Evolutionary conservation across 106 monocot genomes (phyloP), one percentile per base, ranked within the genome.

Genomic region (Apostasia ramifera): DNA sequence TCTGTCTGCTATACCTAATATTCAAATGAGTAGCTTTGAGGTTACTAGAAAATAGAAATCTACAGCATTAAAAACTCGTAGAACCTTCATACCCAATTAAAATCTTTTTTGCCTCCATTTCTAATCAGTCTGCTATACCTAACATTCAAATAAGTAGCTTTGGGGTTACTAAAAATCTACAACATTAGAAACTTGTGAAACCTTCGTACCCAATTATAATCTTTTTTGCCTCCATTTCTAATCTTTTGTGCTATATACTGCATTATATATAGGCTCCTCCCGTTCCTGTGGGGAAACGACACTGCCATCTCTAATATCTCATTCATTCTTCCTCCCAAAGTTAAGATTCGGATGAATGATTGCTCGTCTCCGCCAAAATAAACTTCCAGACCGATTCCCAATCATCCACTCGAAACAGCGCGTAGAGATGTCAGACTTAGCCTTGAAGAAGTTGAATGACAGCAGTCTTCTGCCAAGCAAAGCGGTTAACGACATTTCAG

Each of bases 221-320:
- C n/a, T n/a, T n/a, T n/a, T n/a, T n/a, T n/a, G n/a, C n/a, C n/a
- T n/a, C n/a, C n/a, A n/a, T n/a, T n/a, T n/a, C n/a, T n/a, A n/a
- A n/a, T n/a, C n/a, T n/a, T n/a, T n/a, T n/a, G n/a, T n/a, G n/a
- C n/a, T 1, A 82, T 9, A 37, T 74, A 67, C 8, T 67, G 71
- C 13, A 82, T 14, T 5, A 47, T 73, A 74, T 66, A 78, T n/a
- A 74, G 47, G 14, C 66, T 56, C 40, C 78, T 78, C 13, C n/a
- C n/a, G n/a, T 71, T 43, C 50, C 82, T 78, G 14, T 79, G 74
- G 3, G 78, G 74, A 60, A 70, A 82, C 1, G 82, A 65, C 11
- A 55, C 73, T 4, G 6, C 69, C 5, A 53, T 56, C 15, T 84
- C 80, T 10, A 73, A 54, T 7, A 73, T 50, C 26, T n/a, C 50